A percentile compares a stretch with the other conserved stretches of the same genome.
These are phyloP conservation scores for Xylaria multiplex DNA, from an alignment of 2,329 filamentous ascomycete species.

Conservation along the genomic window DNA sequence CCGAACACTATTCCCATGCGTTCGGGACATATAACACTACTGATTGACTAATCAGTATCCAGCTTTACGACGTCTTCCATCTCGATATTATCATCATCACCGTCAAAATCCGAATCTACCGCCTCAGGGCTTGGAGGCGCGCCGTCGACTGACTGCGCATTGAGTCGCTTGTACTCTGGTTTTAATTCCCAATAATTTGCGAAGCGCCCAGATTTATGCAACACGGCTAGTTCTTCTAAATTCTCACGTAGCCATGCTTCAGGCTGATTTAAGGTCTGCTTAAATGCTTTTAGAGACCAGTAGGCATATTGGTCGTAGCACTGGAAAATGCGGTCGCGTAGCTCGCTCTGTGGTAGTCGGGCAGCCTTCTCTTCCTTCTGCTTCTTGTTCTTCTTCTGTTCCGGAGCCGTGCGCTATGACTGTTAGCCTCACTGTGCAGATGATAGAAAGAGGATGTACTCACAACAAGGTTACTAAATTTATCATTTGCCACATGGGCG, in stretches of 20 bases:
- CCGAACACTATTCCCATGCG: constrained; percentile 39
- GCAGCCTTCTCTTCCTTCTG: constrained; percentile 63
- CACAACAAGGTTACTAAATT: constrained; percentile 67
- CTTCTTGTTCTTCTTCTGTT: constrained; percentile 78
- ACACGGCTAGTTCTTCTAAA: constrained; percentile 81
- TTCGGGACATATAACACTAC: constrained; percentile 12
- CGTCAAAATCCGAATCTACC: constrained; percentile 70
- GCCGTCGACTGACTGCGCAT: constrained; percentile 63
- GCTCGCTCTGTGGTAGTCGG: constrained; percentile 87
- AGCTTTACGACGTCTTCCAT: constrained; percentile 77
- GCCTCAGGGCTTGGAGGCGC: constrained; percentile 58
- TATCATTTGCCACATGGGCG: constrained; percentile 58
- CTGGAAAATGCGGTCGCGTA: constrained; percentile 84
- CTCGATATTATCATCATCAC: constrained; percentile 71
- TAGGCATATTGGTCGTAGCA: constrained; percentile 89
- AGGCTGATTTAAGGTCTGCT: constrained; percentile 81
- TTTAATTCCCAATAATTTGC: constrained; percentile 87
- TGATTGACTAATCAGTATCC: constrained; percentile 11
- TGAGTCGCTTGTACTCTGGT: constrained; percentile 70
- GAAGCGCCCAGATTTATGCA: constrained; percentile 85
- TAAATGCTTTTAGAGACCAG: constrained; percentile 92
- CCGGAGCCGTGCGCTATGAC: constrained; percentile 41
- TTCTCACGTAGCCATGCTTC: constrained; percentile 92
- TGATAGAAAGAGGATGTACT: constrained; percentile 47
- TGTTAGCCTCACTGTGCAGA: constrained; percentile 23